Evolutionary conservation across 257 asterid species (phyloP).

Genomic region (Ligustrum vulgare): DNA sequence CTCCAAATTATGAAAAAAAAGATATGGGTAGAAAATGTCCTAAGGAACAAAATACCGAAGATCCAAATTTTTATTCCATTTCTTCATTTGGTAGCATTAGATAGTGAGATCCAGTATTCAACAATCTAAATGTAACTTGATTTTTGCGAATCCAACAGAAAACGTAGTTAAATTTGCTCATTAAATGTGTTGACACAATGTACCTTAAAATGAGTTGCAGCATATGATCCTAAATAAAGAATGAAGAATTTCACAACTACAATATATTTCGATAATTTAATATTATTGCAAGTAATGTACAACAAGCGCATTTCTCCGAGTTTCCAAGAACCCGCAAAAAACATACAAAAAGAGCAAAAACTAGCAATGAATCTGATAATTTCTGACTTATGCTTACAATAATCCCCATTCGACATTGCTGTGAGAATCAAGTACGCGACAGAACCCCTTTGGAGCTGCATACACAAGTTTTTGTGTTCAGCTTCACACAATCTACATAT

Average conservation of each 20-base stretch:
- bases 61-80: too few relatives aligned
- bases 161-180: too few relatives aligned
- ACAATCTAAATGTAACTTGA: neutral
- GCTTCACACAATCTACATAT: neutral
- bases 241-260: neutral
- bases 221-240: neutral
- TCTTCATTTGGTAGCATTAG: too few relatives aligned
- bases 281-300: neutral
- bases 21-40: too few relatives aligned
- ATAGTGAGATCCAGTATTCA: neutral
- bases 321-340: neutral
- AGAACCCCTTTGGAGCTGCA: slow-evolving; percentile 89
- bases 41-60: too few relatives aligned
- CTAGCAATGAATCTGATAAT: neutral
- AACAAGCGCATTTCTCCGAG: too few relatives aligned
- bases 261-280: neutral
- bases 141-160: too few relatives aligned
- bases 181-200: too few relatives aligned
- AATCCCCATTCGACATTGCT: neutral
- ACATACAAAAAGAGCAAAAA: neutral
- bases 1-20: too few relatives aligned
- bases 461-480: slow-evolving; percentile 11
- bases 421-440: slow-evolving; percentile 53
- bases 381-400: neutral
- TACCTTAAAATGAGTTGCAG: too few relatives aligned